Conservation (phyloP, 768 basidiomycete genomes). For the Trametes sanguinea region DNA sequence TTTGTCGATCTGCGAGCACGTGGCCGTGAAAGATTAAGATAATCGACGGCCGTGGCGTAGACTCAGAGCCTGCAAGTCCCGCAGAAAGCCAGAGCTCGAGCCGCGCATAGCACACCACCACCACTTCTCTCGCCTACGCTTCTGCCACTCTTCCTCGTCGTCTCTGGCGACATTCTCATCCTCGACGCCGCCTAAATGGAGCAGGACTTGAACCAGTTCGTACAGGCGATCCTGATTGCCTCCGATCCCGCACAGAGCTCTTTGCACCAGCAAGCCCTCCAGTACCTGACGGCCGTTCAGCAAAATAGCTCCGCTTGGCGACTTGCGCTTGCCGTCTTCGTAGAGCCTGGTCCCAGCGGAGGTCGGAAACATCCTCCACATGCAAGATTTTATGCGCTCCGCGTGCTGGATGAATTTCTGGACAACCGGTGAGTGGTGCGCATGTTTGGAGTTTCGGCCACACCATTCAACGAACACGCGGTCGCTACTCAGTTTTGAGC, state of each 20-base stretch:
- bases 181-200: conserved; percentile 51
- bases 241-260: conserved; percentile 71
- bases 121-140: background rate
- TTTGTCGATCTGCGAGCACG: conserved; percentile 23
- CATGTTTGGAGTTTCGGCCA: background rate
- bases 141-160: conserved; percentile 11
- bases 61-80: background rate
- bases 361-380: conserved; percentile 66
- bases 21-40: conserved; percentile 29
- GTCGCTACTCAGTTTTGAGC: conserved; percentile 51
- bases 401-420: conserved; percentile 79
- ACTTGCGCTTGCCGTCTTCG: conserved; percentile 74
- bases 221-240: conserved; percentile 87
- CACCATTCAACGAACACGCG: no score
- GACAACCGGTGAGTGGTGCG: conserved; percentile 68
- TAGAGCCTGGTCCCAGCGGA: conserved; percentile 61
- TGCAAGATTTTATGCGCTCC: conserved; percentile 78
- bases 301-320: conserved; percentile 81
- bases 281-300: conserved; percentile 77
- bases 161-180: conserved; percentile 23
- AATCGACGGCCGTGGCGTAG: conserved; percentile 23
- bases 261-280: conserved; percentile 84
- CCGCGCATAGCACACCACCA: background rate
- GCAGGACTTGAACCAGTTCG: conserved; percentile 71
- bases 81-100: background rate